phyloP scores from a whole-genome alignment of 2,329 filamentous ascomycete genomes.

The Coniochaeta ligniaria region DNA sequence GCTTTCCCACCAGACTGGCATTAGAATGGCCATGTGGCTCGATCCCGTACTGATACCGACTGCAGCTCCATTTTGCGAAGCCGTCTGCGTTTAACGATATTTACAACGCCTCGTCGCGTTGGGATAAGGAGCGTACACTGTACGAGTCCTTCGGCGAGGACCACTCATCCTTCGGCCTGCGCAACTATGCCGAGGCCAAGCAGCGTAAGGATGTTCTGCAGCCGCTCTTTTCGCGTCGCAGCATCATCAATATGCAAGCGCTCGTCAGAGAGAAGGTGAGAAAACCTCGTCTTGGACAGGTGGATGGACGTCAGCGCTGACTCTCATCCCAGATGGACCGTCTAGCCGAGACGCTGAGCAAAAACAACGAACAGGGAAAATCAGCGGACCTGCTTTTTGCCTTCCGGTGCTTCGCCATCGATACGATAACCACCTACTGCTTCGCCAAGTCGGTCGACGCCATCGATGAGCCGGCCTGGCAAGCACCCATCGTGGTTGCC shows the following conservation, averaged over 20 bases:
- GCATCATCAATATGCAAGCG: slow-evolving; percentile 25
- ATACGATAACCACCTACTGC: slow-evolving; percentile 30
- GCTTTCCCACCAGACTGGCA: background rate
- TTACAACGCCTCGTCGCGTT: slow-evolving; percentile 29
- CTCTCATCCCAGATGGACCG: slow-evolving; percentile 15
- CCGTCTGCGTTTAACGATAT: slow-evolving; percentile 34
- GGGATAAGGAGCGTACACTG: slow-evolving; percentile 31
- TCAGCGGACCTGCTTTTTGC: slow-evolving; percentile 22
- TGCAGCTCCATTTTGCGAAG: slow-evolving; percentile 30
- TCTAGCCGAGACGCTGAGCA: slow-evolving; percentile 20
- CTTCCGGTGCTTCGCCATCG: slow-evolving; percentile 26
- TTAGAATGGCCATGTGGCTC: background rate
- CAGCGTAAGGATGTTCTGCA: slow-evolving; percentile 31
- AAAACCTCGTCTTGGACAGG: background rate
- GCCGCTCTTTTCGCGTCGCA: slow-evolving; percentile 30
- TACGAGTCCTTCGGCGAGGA: slow-evolving; percentile 32
- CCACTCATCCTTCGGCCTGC: slow-evolving; percentile 31
- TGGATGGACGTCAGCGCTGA: background rate
- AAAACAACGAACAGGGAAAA: slow-evolving; percentile 13
- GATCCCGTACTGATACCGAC: background rate
- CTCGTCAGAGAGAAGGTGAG: slow-evolving; percentile 26
- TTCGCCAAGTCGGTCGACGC: slow-evolving; percentile 31
- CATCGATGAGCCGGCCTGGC: slow-evolving; percentile 28
- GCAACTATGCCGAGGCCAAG: slow-evolving; percentile 29
- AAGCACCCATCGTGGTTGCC: slow-evolving; percentile 30